Evolutionary conservation across 2,329 filamentous ascomycete genomes (phyloP).

Genomic region (Nothopassalora personata): DNA sequence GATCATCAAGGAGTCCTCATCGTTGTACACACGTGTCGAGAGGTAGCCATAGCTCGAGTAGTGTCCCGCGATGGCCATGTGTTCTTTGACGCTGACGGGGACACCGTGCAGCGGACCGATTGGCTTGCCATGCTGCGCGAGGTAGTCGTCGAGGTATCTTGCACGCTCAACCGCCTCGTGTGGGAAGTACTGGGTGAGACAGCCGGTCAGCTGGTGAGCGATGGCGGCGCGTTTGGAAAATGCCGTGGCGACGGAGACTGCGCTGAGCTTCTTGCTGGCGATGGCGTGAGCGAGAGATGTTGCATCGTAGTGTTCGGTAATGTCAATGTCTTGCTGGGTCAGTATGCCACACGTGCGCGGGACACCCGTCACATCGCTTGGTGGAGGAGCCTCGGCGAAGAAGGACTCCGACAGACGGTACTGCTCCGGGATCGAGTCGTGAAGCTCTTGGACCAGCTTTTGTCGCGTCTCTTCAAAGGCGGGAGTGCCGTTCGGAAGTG

Average conservation of each 20-base stretch:
- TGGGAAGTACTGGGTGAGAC: conserved; percentile 17
- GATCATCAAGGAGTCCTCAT: conserved; percentile 14
- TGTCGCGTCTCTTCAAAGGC: not conserved
- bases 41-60: conserved; percentile 14
- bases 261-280: conserved; percentile 6
- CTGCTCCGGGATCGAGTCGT: conserved; percentile 2
- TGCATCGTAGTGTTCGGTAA: conserved; percentile 17
- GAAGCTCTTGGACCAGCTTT: conserved; percentile 3
- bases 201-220: conserved; percentile 18
- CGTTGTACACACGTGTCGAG: conserved; percentile 2
- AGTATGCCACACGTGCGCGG: conserved; percentile 13
- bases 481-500: not conserved
- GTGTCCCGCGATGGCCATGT: conserved; percentile 13
- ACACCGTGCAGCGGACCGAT: conserved; percentile 18
- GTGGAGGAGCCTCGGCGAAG: not conserved
- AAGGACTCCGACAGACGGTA: not conserved
- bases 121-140: conserved; percentile 11
- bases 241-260: conserved; percentile 15
- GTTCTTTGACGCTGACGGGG: conserved; percentile 18
- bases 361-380: conserved; percentile 12
- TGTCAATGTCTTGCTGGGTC: conserved; percentile 9
- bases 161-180: conserved; percentile 18
- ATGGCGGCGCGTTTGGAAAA: conserved; percentile 19
- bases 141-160: conserved; percentile 13
- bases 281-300: conserved; percentile 11